Percentiles rank a stretch among this genome's conserved stretches.
Evolutionary conservation across 345 rosid genomes (phyloP).

Genomic region (Moricandia arvensis): DNA sequence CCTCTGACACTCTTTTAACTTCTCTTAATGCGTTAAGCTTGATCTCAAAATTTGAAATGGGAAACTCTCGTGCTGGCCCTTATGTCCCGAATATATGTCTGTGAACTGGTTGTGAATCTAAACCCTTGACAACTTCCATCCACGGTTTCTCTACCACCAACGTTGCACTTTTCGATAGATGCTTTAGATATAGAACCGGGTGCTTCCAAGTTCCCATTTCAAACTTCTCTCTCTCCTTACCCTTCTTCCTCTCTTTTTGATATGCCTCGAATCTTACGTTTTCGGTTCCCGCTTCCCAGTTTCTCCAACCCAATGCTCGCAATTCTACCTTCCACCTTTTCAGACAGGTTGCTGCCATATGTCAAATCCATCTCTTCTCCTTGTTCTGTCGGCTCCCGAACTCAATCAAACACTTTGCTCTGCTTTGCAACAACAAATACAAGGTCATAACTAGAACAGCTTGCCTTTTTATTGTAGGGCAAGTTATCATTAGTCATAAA

Average conservation of each 20-base stretch:
- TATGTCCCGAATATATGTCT: constrained; percentile 89
- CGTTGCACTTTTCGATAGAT: constrained; percentile 66
- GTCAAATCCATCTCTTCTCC: constrained; percentile 48
- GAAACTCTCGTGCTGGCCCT: not conserved
- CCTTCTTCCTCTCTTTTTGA: constrained; percentile 46
- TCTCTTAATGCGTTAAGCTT: not conserved
- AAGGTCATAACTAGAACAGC: not conserved
- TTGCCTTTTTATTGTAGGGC: not conserved
- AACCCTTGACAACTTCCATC: constrained; percentile 73
- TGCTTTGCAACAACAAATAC: constrained; percentile 25
- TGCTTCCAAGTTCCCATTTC: constrained; percentile 71
- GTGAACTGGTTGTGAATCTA: constrained; percentile 83
- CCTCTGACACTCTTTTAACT: not conserved
- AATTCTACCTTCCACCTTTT: too few species aligned
- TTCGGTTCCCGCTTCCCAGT: constrained; percentile 32
- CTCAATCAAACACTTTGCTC: constrained; percentile 87
- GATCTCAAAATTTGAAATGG: not conserved
- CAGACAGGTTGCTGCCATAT: constrained; percentile 42
- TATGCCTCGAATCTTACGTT: constrained; percentile 52
- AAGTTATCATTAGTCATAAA: not conserved
- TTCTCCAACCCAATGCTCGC: constrained; percentile 41
- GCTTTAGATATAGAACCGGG: constrained; percentile 77
- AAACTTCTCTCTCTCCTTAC: constrained; percentile 53
- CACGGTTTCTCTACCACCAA: constrained; percentile 91
- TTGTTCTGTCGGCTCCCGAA: constrained; percentile 65